These are phyloP conservation scores for Argentina anserina DNA, from an alignment of 306 rosid species.

Conservation along the genomic window DNA sequence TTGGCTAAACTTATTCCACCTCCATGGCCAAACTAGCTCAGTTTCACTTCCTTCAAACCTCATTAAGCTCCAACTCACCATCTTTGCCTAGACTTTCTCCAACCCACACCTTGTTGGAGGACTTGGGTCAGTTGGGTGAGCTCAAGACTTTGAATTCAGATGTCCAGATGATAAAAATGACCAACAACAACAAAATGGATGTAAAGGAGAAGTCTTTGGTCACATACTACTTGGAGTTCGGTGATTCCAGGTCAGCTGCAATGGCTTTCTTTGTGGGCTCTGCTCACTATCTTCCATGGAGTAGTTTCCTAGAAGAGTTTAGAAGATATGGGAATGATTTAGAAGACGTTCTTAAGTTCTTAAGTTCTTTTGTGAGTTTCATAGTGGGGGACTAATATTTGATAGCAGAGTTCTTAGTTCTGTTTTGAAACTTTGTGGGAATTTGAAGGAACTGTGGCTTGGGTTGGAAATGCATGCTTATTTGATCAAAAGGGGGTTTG, in stretches of 20 bases:
- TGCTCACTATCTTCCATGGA: constrained; percentile 40
- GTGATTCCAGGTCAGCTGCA: constrained; percentile 52
- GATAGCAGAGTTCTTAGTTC: constrained; percentile 43
- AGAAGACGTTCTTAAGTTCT: constrained; percentile 42
- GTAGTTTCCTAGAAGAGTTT: constrained; percentile 46
- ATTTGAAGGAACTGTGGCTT: constrained; percentile 36
- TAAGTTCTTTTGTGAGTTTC: constrained; percentile 41
- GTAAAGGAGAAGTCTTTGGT: constrained; percentile 37
- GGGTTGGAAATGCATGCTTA: constrained; percentile 58
- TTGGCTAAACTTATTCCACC: constrained; percentile 19
- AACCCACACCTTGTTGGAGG: constrained; percentile 21
- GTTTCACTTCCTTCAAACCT: constrained; percentile 31
- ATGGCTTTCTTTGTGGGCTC: constrained; percentile 51
- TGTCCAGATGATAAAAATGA: constrained; percentile 52
- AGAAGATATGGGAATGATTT: constrained; percentile 47
- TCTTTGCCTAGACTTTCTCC: constrained; percentile 29
- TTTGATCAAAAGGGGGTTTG: constrained; percentile 53
- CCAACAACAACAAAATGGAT: constrained; percentile 27
- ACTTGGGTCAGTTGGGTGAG: constrained; percentile 28
- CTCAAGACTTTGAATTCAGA: constrained; percentile 44
- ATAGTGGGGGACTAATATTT: constrained; percentile 38
- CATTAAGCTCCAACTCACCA: constrained; percentile 26
- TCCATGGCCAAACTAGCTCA: constrained; percentile 44
- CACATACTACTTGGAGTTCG: constrained; percentile 47
- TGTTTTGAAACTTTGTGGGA: constrained; percentile 48